Evolutionary conservation across 2,329 filamentous ascomycete genomes (phyloP).

Genomic region (Trichoderma sp.): DNA sequence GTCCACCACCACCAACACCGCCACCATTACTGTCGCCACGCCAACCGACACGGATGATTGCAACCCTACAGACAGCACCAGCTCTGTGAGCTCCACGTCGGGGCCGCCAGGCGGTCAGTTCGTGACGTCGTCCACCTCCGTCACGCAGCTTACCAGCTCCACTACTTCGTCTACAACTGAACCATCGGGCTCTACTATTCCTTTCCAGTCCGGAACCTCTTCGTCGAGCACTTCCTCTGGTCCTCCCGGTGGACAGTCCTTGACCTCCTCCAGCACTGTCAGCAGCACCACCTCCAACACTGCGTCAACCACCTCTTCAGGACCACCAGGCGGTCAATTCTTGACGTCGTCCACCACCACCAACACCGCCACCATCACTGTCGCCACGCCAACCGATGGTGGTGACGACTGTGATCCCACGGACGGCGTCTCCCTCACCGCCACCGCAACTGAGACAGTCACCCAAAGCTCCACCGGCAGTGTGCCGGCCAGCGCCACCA

Average conservation of each 20-base stretch:
- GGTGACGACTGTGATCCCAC: slow-evolving; percentile 1
- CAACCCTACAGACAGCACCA: not conserved
- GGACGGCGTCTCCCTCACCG: not conserved
- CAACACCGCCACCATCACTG: not conserved
- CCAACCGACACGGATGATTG: not conserved
- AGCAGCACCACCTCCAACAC: not conserved
- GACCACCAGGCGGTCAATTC: not conserved
- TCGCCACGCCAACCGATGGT: not conserved
- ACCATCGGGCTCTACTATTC: not conserved
- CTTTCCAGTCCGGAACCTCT: too few species aligned
- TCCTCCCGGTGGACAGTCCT: too few species aligned
- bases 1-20: not conserved
- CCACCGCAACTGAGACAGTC: not conserved
- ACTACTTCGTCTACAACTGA: not conserved
- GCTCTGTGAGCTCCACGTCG: not conserved
- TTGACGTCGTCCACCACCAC: not conserved
- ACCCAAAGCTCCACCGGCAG: not conserved
- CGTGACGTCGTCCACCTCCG: not conserved
- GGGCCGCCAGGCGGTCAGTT: not conserved
- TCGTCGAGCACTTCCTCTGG: too few species aligned
- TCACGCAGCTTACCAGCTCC: too few species aligned
- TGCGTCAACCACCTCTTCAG: not conserved
- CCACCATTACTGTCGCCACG: too few species aligned
- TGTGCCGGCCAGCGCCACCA: not conserved
- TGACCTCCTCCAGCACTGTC: too few species aligned